Evolutionary conservation across 2,329 filamentous ascomycete species (phyloP).

Genomic region (Emmonsiellopsis sp.): DNA sequence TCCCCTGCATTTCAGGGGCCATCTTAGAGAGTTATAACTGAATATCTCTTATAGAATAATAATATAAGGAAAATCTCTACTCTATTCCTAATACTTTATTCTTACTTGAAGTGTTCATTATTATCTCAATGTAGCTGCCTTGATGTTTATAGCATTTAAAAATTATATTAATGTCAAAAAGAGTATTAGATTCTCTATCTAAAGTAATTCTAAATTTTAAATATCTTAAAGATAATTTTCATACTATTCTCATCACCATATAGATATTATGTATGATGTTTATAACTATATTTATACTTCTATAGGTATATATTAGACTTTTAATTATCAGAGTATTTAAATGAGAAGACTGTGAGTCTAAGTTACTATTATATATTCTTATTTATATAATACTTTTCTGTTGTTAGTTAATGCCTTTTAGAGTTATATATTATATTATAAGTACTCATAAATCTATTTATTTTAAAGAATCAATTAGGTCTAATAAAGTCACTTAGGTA

Average conservation of each 20-base stretch:
- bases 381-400: background rate
- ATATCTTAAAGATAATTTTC: slow-evolving; percentile 14
- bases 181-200: background rate
- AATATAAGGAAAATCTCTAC: too few species aligned
- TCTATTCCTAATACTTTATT: too few species aligned
- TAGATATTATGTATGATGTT: slow-evolving; percentile 18
- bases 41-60: too few species aligned
- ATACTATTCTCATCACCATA: slow-evolving; percentile 17
- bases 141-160: too few species aligned
- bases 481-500: background rate
- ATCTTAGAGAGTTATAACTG: too few species aligned
- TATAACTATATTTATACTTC: slow-evolving; percentile 17
- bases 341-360: slow-evolving; percentile 18
- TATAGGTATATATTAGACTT: slow-evolving; percentile 16
- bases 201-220: background rate
- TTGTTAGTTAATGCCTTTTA: background rate
- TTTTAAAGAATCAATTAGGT: background rate
- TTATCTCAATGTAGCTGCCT: too few species aligned
- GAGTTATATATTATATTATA: background rate
- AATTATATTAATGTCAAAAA: background rate
- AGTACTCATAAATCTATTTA: background rate
- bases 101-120: too few species aligned
- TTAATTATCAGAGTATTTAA: slow-evolving; percentile 16
- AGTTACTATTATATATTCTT: background rate
- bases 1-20: too few species aligned